phyloP scores from a whole-genome alignment of 2,329 filamentous ascomycete species.

The Aureobasidium vineae region DNA sequence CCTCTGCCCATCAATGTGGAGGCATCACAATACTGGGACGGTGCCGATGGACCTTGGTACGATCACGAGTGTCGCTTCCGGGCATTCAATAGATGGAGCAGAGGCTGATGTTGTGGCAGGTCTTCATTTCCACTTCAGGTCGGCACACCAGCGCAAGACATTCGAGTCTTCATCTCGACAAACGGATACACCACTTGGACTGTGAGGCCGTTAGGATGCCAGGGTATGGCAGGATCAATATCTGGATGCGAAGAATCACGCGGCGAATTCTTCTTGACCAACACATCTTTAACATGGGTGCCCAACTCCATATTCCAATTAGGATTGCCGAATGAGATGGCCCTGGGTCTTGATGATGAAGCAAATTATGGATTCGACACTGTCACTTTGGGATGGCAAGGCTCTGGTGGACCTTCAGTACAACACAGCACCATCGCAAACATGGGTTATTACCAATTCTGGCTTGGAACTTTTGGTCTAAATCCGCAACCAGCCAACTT shows the following conservation, averaged over 20 bases:
- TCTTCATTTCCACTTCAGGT: conserved; percentile 42
- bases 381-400: conserved; percentile 40
- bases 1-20: conserved; percentile 38
- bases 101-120: conserved; percentile 37
- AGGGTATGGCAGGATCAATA: conserved; percentile 33
- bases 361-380: conserved; percentile 38
- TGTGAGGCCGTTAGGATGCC: conserved; percentile 30
- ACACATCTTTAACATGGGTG: conserved; percentile 59
- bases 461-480: conserved; percentile 39
- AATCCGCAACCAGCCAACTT: conserved; percentile 41
- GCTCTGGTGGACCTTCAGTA: conserved; percentile 34
- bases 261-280: conserved; percentile 49
- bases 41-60: conserved; percentile 34
- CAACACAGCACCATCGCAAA: conserved; percentile 33
- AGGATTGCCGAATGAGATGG: conserved; percentile 51
- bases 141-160: conserved; percentile 36
- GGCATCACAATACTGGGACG: conserved; percentile 43
- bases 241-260: conserved; percentile 35
- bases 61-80: conserved; percentile 20
- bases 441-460: conserved; percentile 35
- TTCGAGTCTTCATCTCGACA: conserved; percentile 39
- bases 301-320: conserved; percentile 61
- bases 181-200: conserved; percentile 36
- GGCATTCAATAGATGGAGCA: background rate
- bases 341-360: conserved; percentile 48